Conservation (phyloP, 768 basidiomycete species). For the Heimioporus sp. region DNA sequence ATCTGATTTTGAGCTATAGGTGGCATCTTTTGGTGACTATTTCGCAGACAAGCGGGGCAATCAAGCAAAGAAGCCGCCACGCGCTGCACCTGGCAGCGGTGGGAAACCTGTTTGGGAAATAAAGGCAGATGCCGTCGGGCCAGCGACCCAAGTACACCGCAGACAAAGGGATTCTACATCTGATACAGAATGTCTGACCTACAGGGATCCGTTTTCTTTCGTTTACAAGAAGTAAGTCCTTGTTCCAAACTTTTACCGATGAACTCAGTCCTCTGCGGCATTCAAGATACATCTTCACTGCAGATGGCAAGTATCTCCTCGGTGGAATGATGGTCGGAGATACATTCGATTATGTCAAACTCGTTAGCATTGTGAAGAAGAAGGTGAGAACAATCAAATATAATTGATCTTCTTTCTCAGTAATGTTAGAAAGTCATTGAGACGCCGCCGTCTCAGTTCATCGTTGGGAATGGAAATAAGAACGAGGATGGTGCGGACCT, state of each 20-base stretch:
- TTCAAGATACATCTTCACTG: conserved; percentile 59
- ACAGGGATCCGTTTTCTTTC: conserved; percentile 68
- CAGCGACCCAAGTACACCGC: neutral
- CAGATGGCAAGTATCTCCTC: conserved; percentile 67
- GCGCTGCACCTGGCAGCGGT: no score
- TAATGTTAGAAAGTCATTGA: conserved; percentile 57
- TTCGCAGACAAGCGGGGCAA: conserved; percentile 53
- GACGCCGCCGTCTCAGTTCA: conserved; percentile 62
- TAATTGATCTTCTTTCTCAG: neutral
- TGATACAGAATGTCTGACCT: conserved; percentile 54
- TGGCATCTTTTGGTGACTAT: conserved; percentile 73
- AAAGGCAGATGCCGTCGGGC: neutral
- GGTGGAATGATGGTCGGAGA: conserved; percentile 85
- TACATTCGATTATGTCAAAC: conserved; percentile 62
- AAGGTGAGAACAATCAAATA: conserved; percentile 33
- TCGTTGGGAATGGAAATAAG: conserved; percentile 50
- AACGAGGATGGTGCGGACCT: conserved; percentile 63
- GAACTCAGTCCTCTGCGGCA: neutral
- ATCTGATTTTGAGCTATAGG: conserved; percentile 23
- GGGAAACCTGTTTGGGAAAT: neutral
- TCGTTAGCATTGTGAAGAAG: conserved; percentile 70
- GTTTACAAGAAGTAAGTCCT: conserved; percentile 61
- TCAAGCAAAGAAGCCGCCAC: neutral
- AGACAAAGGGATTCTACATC: neutral
- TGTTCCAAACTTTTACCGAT: neutral